Evolutionary conservation across 768 basidiomycete species (phyloP).

Genomic region (Leccinum pellstonianum): DNA sequence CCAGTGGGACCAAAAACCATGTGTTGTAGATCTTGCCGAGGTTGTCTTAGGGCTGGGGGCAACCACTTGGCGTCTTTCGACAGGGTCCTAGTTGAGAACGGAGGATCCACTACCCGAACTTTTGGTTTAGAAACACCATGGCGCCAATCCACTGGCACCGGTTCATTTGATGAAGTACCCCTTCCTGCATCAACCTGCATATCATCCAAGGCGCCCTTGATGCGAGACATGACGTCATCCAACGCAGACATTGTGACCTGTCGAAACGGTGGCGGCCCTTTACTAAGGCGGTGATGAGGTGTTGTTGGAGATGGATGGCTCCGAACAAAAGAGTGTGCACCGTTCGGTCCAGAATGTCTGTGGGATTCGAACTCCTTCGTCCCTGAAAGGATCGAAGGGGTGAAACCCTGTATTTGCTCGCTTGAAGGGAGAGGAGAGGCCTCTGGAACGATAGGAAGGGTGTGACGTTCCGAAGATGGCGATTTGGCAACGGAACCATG

Average conservation of each 20-base stretch:
- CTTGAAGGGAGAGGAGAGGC: conserved; percentile 3
- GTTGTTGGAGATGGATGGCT: conserved; percentile 17
- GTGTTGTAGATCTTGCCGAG: conserved; percentile 36
- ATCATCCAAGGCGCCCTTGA: conserved; percentile 73
- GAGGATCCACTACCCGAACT: conserved; percentile 19
- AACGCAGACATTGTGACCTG: conserved; percentile 69
- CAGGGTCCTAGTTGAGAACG: conserved; percentile 11
- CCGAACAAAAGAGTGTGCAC: conserved; percentile 14
- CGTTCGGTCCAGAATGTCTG: conserved; percentile 20
- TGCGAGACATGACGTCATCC: conserved; percentile 81
- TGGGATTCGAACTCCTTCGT: conserved; percentile 22
- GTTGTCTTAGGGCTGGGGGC: conserved; percentile 50
- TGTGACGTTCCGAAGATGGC: conserved; percentile 16
- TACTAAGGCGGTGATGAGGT: conserved; percentile 24
- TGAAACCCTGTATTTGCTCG: conserved; percentile 11
- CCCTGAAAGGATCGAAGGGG: conserved; percentile 5
- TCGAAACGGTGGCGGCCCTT: conserved; percentile 34
- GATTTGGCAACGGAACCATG: conserved; percentile 42
- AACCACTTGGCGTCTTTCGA: conserved; percentile 52
- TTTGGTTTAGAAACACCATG: conserved; percentile 21
- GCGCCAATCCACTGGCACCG: conserved; percentile 23
- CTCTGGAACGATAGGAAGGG: conserved; percentile 19
- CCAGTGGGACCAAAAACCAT: conserved; percentile 50
- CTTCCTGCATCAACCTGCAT: conserved; percentile 53
- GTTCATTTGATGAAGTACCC: conserved; percentile 15